Evolutionary conservation across 164 flowering plant genomes (phyloP).

Genomic region (Chimonanthus salicifolius): DNA sequence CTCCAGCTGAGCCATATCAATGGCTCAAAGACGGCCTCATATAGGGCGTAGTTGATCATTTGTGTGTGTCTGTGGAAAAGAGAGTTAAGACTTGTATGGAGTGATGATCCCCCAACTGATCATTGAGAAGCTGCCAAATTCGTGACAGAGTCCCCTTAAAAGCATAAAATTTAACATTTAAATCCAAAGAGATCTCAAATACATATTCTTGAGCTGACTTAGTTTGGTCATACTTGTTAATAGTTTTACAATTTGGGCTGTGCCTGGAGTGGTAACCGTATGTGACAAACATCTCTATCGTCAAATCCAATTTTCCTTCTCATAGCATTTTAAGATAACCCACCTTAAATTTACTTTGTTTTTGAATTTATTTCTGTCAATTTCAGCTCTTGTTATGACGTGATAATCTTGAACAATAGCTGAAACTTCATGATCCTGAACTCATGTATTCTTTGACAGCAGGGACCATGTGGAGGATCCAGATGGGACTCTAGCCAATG

Average conservation of each 20-base stretch:
- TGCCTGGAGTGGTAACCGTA: neutral
- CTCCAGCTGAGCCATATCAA: too few relatives aligned
- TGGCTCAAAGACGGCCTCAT: too few relatives aligned
- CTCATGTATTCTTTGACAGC: conserved; percentile 14
- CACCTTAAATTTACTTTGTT: neutral
- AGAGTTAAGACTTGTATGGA: too few relatives aligned
- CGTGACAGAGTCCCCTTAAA: too few relatives aligned
- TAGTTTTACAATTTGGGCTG: neutral
- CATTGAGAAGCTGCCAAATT: too few relatives aligned
- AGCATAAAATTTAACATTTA: too few relatives aligned
- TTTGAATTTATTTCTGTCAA: neutral
- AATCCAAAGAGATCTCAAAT: too few relatives aligned
- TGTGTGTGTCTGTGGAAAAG: too few relatives aligned
- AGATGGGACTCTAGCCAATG: conserved; percentile 94
- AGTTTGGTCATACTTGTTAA: neutral
- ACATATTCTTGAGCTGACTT: too few relatives aligned
- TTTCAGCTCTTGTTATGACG: neutral
- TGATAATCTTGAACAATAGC: neutral
- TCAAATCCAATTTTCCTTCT: neutral
- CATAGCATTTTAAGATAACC: neutral
- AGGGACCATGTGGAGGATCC: conserved; percentile 98
- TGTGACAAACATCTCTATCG: neutral
- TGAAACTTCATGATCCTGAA: neutral
- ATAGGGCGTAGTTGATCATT: too few relatives aligned
- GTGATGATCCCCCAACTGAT: too few relatives aligned